These are phyloP conservation scores for Lupinus albus DNA, from an alignment of 306 rosid genomes.

Conservation along the genomic window DNA sequence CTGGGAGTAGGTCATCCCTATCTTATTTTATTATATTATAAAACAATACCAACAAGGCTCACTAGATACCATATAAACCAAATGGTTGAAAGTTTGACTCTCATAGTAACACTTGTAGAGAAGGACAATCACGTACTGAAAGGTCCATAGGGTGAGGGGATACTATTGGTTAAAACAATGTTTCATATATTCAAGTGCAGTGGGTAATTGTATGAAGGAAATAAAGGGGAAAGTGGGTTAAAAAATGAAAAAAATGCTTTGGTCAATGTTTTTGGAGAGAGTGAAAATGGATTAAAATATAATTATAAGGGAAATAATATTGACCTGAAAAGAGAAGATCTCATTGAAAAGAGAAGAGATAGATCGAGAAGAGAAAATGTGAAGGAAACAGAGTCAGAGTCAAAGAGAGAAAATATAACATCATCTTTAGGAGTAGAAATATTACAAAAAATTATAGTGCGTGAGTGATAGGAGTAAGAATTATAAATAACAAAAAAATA, in stretches of 20 bases:
- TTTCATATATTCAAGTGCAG: no score
- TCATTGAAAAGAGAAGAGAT: slow-evolving; percentile 42
- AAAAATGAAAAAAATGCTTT: neutral
- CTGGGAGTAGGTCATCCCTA: no score
- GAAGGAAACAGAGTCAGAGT: slow-evolving; percentile 18
- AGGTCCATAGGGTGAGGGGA: neutral
- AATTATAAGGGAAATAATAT: slow-evolving; percentile 7
- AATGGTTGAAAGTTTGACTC: no score
- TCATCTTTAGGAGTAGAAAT: slow-evolving; percentile 4
- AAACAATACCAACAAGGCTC: no score
- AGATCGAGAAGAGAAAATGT: slow-evolving; percentile 59
- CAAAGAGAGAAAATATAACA: slow-evolving; percentile 22
- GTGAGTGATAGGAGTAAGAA: neutral
- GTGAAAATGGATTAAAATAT: neutral
- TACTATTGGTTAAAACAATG: neutral
- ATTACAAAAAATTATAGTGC: neutral
- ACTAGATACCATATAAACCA: no score
- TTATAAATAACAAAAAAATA: slow-evolving; percentile 3
- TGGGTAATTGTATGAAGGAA: neutral
- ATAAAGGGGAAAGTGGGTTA: neutral
- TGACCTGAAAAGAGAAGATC: slow-evolving; percentile 59
- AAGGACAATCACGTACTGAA: no score
- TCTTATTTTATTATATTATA: no score
- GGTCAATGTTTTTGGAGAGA: slow-evolving; percentile 5
- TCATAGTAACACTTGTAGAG: no score